Base-by-base conservation (phyloP, 768 basidiomycete species). In the Pleurotus tuber-regium region DNA sequence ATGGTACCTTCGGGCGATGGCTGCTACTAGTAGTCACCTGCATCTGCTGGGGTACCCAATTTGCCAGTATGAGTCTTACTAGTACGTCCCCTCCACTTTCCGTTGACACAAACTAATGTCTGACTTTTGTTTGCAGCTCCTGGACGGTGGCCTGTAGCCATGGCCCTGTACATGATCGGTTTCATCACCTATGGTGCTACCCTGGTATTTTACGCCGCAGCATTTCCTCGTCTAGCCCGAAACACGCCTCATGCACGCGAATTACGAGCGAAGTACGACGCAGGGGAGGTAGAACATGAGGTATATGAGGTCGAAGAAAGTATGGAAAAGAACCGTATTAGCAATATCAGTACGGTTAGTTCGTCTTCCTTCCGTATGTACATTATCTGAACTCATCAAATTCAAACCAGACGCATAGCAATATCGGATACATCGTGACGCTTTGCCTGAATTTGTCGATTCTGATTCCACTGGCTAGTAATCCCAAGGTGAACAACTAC, bases 1-100 rank as follows among this genome's bases (percentile, higher is more conserved):
- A 87, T 56, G 85, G 86, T 3, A 75, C 69, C 4, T 89, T 92
- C 59, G 88, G 88, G 16, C 80, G 86, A 11, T 92, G 89, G 87
- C 64, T 92, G 7, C 71, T 92, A n/a, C 69, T 91, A 19, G 74
- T 74, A 14, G 64, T 86, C 8, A 92, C 90, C 0, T 66, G 82
- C 38, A 72, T 92, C 29, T 91, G 87, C 54, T 93, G 91, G 91
- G 86, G 70, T 1, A 79, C 88, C 2, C 89, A 91, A 60, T 93
- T 86, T 57, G 82, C 86, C 0, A 85, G 80, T 62, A 83, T 92
- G 77, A 74, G 79, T 18, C 72, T 92, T 18, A 88, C 87, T 0
- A 70, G 87, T 87, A 14, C 6, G 35, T 38, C 2, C 19, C 59
- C 18, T 80, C 69, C 14, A 35, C 18, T n/a, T 29, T 31, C 29